Evolutionary conservation across 1,284 basidiomycete genomes (phyloP).

Genomic region (Pseudozyma hubeiensis): DNA sequence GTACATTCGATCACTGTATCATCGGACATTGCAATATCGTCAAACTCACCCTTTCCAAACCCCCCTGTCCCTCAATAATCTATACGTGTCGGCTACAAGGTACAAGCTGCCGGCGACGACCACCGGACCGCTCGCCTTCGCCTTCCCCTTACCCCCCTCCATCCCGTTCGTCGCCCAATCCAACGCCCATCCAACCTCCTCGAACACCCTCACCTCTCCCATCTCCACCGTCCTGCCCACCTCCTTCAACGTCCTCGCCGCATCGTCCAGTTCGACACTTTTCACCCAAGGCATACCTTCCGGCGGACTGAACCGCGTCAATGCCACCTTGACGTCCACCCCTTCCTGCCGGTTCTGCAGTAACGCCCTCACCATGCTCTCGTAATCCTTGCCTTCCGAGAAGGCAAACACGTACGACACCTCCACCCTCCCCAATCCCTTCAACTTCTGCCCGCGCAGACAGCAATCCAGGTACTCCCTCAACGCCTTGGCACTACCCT

Average conservation of each 20-base stretch:
- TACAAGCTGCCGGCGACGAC: constrained; percentile 66
- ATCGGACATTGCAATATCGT: neutral
- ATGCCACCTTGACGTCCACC: constrained; percentile 47
- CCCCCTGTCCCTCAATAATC: constrained; percentile 13
- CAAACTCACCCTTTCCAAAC: neutral
- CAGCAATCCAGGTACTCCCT: constrained; percentile 76
- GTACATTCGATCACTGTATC: neutral
- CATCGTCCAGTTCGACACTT: constrained; percentile 26
- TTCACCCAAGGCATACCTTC: constrained; percentile 68
- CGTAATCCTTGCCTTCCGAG: constrained; percentile 60
- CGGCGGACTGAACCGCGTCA: constrained; percentile 61
- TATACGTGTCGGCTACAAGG: constrained; percentile 63
- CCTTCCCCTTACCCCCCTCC: constrained; percentile 1
- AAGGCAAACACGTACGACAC: constrained; percentile 63
- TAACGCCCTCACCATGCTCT: constrained; percentile 50
- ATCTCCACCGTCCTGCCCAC: constrained; percentile 13
- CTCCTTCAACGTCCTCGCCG: constrained; percentile 9
- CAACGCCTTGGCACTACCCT: constrained; percentile 81
- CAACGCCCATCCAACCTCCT: constrained; percentile 30
- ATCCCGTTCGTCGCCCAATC: constrained; percentile 24
- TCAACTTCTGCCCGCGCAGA: constrained; percentile 14
- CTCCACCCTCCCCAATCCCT: constrained; percentile 9
- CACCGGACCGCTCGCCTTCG: constrained; percentile 11
- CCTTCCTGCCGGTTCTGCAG: constrained; percentile 15
- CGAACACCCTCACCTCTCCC: constrained; percentile 25